These are phyloP conservation scores for Wickerhamiella azymoides DNA, from an alignment of 805 yeast species.

Conservation along the genomic window DNA sequence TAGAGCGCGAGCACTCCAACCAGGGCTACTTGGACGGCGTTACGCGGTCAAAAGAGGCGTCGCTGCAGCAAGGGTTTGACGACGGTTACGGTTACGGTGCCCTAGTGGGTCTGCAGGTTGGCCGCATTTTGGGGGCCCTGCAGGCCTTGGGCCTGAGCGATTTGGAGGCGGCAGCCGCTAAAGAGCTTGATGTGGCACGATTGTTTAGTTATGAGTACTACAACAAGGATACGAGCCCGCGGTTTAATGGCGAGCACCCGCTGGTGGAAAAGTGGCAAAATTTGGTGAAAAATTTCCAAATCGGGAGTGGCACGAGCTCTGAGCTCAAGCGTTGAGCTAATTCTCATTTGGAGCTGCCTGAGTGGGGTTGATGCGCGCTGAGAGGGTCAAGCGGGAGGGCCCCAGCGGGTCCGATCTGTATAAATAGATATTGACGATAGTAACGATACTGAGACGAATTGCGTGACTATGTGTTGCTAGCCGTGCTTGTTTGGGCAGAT, in stretches of 20 bases:
- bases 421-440: not conserved
- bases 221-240: slow-evolving; percentile 26
- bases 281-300: not conserved
- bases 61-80: slow-evolving; percentile 72
- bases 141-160: slow-evolving; percentile 28
- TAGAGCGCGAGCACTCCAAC: slow-evolving; percentile 46
- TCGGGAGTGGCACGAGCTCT: not conserved
- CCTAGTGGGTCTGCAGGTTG: slow-evolving; percentile 48
- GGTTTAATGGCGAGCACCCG: slow-evolving; percentile 26
- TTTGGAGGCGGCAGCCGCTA: slow-evolving; percentile 23
- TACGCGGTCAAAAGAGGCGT: slow-evolving; percentile 47
- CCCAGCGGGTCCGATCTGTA: no score
- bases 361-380: not conserved
- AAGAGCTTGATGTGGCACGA: slow-evolving; percentile 45
- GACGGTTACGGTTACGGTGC: slow-evolving; percentile 69
- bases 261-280: slow-evolving; percentile 35
- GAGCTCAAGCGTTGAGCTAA: not conserved
- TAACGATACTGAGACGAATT: no score
- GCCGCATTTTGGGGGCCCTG: slow-evolving; percentile 44
- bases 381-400: no score
- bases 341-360: no score
- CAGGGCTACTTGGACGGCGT: slow-evolving; percentile 80
- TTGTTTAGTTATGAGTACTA: slow-evolving; percentile 45
- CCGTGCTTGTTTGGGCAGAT: no score
- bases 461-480: no score